Evolutionary conservation across 495 filamentous ascomycete genomes (phyloP), one percentile per base, ranked within the genome.

Genomic region (Lepidopterella palustris): DNA sequence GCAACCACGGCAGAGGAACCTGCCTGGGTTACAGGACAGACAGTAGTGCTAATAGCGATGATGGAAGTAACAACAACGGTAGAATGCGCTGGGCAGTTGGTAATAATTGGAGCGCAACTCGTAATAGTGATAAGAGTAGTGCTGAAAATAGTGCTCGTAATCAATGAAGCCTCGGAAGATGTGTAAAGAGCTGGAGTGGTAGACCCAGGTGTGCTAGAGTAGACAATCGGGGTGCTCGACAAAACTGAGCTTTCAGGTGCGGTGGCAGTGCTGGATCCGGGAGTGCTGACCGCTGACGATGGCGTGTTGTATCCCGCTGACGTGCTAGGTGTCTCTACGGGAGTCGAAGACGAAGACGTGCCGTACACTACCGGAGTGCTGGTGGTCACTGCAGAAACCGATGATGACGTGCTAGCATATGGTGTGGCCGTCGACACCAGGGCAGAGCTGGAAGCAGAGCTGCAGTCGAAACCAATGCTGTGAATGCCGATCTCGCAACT

Each of bases 401-500:
- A 42, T 11, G 35, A 42, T 10, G 35, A 11, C 9, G 35, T 50
- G n/a, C 21, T 35, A 28, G 11, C 27, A 10, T 40, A 32, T 32
- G 48, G 42, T 25, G 68, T 68, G 54, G 65, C 61, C 1, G 65
- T 69, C 13, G 69, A 70, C 39, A 66, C 51, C 13, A 60, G 63
- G 35, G 67, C 60, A 18, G 71, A 60, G 10, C 59, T 63, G 45
- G 72, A 78, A 18, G 77, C 74, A 39, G 80, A 77, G 59, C 76
- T 78, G 79, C 92, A 96, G 76, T 92, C 82, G 69, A 95, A 97
- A 66, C 79, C 82, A 68, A 96, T 83, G 63, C 74, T 80, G 76
- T 88, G 86, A 64, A 96, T 83, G 60, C 83, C 83, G 66, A 96
- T 79, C 55, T 79, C 79, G 75, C 90, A 92, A 40, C 58, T 58